Base-by-base conservation (phyloP, 768 basidiomycete species). In the Hemileccinum rubropunctum region DNA sequence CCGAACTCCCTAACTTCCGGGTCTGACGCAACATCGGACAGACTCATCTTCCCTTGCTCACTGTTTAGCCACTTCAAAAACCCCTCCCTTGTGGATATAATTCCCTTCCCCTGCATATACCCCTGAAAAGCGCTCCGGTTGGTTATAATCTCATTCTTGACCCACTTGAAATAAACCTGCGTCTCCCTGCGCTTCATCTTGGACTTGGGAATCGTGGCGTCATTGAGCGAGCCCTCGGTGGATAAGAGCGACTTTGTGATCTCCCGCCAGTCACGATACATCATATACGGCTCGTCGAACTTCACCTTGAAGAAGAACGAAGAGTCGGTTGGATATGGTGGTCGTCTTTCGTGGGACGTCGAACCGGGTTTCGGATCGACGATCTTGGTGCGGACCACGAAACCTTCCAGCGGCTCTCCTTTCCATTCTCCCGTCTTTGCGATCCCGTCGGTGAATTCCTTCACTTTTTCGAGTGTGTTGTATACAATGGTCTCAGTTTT, bases 231-330 rank as follows among this genome's bases (percentile, higher is more conserved):
- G 45, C 56, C 60, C 36, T 74, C 69, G 38, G 70, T 56, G 7
- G 71, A 60, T 9, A 94, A 73, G n/a, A 95, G 73, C 11, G 66
- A 69, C 65, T 91, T 90, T 6, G 97, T 98, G 45, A 95, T 77
- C 69, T 98, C 95, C 48, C 95, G 80, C 93, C 94, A 98, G 64
- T 95, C 91, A 48, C 97, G 86, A 71, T 97, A 98, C 84, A 95
- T 95, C 79, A 98, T 84, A 66, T 99, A 99, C 3, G 95, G 95
- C 63, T 98, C 92, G 68, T 98, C 94, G 68, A 98, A 98, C 66
- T 99, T 99, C 73, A 98, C 79, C 65, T 99, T 99, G 84, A 97
- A 98, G 79, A 99, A 98, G 76, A 98, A 95, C 0, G 91, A 86
- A 2, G 88, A 82, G 27, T 87, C 91, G 1, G 84, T 69, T 0